Conservation (phyloP, 768 basidiomycete species). For the Lanmaoa rubissima region DNA sequence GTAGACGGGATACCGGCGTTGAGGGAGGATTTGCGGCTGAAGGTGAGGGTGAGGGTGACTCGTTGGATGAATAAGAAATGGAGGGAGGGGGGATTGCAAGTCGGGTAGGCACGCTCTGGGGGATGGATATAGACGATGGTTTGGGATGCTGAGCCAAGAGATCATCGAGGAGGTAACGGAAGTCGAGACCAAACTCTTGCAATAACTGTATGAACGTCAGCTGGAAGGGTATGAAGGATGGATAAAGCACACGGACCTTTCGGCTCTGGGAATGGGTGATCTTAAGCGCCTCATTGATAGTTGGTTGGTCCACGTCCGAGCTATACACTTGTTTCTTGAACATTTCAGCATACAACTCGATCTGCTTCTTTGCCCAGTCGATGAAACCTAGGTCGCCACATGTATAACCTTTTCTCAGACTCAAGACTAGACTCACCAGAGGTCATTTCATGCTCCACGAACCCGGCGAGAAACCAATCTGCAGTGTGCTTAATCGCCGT, state of each 20-base stretch:
- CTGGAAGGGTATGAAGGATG: not conserved
- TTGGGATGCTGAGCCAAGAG: conserved; percentile 56
- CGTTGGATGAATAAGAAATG: conserved; percentile 8
- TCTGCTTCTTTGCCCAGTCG: conserved; percentile 87
- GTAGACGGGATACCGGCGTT: conserved; percentile 29
- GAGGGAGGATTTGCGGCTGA: conserved; percentile 19
- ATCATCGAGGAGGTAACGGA: conserved; percentile 86
- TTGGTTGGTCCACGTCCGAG: conserved; percentile 66
- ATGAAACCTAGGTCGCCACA: conserved; percentile 66
- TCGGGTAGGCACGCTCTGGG: conserved; percentile 30
- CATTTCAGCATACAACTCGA: conserved; percentile 78
- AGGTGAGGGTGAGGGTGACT: conserved; percentile 17
- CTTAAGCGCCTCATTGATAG: conserved; percentile 74
- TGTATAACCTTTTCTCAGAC: not conserved
- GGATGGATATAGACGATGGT: conserved; percentile 21
- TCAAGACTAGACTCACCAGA: conserved; percentile 59
- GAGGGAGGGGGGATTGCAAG: conserved; percentile 19
- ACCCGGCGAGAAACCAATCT: conserved; percentile 96
- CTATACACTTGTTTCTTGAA: conserved; percentile 92
- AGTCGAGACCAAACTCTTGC: conserved; percentile 92
- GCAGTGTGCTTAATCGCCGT: conserved; percentile 96
- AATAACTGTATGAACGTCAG: conserved; percentile 53
- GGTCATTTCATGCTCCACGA: conserved; percentile 92
- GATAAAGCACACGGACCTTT: conserved; percentile 56
- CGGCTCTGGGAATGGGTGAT: conserved; percentile 80